Evolutionary conservation across 106 monocot species (phyloP), one percentile per base, ranked within the genome.

Genomic region (Dioscorea alata): DNA sequence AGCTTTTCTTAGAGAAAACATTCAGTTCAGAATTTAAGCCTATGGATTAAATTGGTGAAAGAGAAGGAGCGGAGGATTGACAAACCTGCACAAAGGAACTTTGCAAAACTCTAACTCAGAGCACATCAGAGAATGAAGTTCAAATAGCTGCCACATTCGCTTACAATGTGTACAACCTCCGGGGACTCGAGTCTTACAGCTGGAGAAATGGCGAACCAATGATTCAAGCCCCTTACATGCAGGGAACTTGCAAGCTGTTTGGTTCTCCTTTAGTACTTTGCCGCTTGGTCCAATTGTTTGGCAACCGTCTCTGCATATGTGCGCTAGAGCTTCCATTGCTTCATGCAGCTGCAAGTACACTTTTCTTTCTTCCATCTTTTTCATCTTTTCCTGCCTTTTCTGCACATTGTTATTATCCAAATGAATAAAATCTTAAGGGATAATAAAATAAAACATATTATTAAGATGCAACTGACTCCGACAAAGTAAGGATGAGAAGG

Each of bases 391-490:
- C 22, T 72, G n/a, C n/a, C n/a, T n/a, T n/a, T n/a, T n/a, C n/a
- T n/a, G n/a, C n/a, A n/a, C n/a, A n/a, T n/a, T n/a, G 51, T 6
- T 17, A 48, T 35, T 6, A 42, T n/a, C 42, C 18, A 14, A 64
- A 64, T 64, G 53, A 18, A 53, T 53, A 23, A 24, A 4, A 28
- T 61, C 16, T 10, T 61, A 32, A n/a, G n/a, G n/a, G n/a, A n/a
- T n/a, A n/a, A n/a, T n/a, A n/a, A n/a, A n/a, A n/a, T n/a, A n/a
- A n/a, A n/a, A n/a, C n/a, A n/a, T n/a, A n/a, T n/a, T n/a, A n/a
- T n/a, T n/a, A n/a, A n/a, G 99, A 81, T 99, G 99, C 72, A 93
- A 99, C 66, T 99, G 99, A 86, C 99, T 13, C 93, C 99, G 57
- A 99, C 64, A 74, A 81, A 99, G 66, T 81, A 99, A 35, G 81